These are phyloP conservation scores for Fabrea salina DNA, from an alignment of 169 alveolate genomes.

Conservation along the genomic window DNA sequence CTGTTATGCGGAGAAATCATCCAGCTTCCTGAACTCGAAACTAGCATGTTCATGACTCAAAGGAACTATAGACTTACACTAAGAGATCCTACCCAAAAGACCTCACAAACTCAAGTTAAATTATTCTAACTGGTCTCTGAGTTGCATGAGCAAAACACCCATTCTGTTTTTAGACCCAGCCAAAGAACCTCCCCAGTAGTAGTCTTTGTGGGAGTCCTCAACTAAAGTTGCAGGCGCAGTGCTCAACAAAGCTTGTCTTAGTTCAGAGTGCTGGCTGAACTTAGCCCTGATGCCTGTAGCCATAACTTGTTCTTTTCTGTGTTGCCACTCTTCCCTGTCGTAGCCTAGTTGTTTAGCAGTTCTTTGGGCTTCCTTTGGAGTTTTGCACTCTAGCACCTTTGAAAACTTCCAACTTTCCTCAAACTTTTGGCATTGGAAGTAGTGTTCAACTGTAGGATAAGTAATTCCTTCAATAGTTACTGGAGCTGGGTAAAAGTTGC, in stretches of 20 bases:
- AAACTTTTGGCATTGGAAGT: neutral
- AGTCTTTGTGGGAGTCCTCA: slow-evolving; percentile 33
- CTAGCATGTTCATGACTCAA: neutral
- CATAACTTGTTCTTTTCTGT: slow-evolving; percentile 44
- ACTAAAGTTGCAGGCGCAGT: slow-evolving; percentile 31
- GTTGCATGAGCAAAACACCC: slow-evolving; percentile 22
- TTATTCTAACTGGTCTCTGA: too few species aligned
- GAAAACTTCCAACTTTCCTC: neutral
- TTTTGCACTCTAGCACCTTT: neutral
- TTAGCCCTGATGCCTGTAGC: slow-evolving; percentile 29
- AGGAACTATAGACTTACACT: neutral
- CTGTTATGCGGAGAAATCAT: slow-evolving; percentile 11
- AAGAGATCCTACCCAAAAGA: neutral
- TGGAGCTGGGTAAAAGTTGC: neutral
- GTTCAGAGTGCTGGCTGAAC: slow-evolving; percentile 27
- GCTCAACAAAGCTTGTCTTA: neutral
- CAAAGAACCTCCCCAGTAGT: slow-evolving; percentile 36
- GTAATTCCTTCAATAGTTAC: neutral
- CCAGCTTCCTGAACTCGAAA: neutral
- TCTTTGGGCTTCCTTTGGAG: neutral
- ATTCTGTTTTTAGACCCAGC: slow-evolving; percentile 31
- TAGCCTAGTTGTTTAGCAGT: neutral
- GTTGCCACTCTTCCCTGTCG: slow-evolving; percentile 32
- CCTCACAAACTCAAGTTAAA: too few species aligned
- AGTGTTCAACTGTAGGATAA: slow-evolving; percentile 1